phyloP scores from a whole-genome alignment of 2,329 filamentous ascomycete genomes.

The Arthrobotrys megalospora region DNA sequence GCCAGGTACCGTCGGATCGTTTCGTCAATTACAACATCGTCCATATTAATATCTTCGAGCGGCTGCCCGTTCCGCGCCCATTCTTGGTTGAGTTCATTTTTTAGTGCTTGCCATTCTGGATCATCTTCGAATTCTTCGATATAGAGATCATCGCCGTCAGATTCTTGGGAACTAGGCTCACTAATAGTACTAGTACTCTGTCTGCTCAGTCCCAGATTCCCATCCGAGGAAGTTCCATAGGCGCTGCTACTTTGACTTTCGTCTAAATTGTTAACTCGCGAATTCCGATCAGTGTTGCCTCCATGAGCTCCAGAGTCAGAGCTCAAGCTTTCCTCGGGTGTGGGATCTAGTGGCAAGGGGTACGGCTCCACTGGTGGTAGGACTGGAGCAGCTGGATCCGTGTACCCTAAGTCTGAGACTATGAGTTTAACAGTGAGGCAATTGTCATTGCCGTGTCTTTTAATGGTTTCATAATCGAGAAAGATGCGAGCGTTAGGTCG shows the following conservation, averaged over 20 bases:
- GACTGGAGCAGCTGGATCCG: constrained; percentile 6
- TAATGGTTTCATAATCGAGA: background rate
- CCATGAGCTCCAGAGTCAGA: background rate
- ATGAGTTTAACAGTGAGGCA: constrained; percentile 31
- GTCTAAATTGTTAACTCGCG: background rate
- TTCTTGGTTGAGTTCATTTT: constrained; percentile 19
- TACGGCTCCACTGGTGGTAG: constrained; percentile 7
- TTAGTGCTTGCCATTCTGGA: constrained; percentile 33
- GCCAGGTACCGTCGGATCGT: constrained; percentile 16
- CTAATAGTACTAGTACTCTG: background rate
- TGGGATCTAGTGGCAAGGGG: background rate
- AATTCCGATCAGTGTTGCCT: background rate
- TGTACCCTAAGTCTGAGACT: constrained; percentile 32
- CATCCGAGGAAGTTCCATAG: background rate
- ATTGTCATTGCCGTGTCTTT: constrained; percentile 27
- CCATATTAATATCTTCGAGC: constrained; percentile 14
- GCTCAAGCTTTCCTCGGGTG: constrained; percentile 14
- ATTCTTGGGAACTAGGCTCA: constrained; percentile 1
- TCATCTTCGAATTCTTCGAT: constrained; percentile 12
- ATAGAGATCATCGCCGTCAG: background rate
- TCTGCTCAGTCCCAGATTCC: background rate
- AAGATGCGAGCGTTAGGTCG: background rate
- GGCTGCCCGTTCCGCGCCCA: constrained; percentile 4
- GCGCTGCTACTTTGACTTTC: constrained; percentile 33
- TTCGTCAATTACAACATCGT: constrained; percentile 15